phyloP scores from a whole-genome alignment of 139 green algal genomes.

The Volvox reticuliferus region DNA sequence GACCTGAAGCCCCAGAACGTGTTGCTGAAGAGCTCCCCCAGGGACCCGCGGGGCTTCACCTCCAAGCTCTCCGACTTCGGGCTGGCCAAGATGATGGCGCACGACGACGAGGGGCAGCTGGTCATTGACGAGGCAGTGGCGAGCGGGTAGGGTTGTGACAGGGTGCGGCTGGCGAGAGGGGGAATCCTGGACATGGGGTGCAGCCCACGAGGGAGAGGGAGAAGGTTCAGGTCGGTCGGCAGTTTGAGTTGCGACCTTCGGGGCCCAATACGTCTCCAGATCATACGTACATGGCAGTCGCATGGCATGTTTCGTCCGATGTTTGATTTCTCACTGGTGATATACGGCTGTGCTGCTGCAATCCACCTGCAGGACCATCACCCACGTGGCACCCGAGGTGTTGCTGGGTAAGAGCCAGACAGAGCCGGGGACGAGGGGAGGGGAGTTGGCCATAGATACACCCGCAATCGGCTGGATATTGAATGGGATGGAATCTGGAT shows the following conservation, averaged over 20 bases:
- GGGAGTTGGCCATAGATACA: too few relatives aligned
- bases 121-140: constrained; percentile 35
- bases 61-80: constrained; percentile 40
- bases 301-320: neutral
- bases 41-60: constrained; percentile 38
- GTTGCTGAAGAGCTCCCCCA: constrained; percentile 31
- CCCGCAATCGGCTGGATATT: too few relatives aligned
- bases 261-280: too few relatives aligned
- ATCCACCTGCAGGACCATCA: constrained; percentile 22
- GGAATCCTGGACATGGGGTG: too few relatives aligned
- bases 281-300: neutral
- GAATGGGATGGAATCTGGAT: too few relatives aligned
- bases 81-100: constrained; percentile 37
- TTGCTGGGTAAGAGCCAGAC: neutral
- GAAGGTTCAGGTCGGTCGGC: too few relatives aligned
- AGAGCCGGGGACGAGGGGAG: neutral
- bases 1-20: constrained; percentile 49
- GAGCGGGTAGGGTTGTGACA: neutral
- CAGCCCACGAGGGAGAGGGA: too few relatives aligned
- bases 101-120: constrained; percentile 33
- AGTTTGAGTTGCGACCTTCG: too few relatives aligned
- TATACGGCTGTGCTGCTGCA: neutral
- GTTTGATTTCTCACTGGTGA: neutral
- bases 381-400: constrained; percentile 42
- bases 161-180: too few relatives aligned